Evolutionary conservation across 768 basidiomycete genomes (phyloP).

Genomic region (Boletus rubescentipes): DNA sequence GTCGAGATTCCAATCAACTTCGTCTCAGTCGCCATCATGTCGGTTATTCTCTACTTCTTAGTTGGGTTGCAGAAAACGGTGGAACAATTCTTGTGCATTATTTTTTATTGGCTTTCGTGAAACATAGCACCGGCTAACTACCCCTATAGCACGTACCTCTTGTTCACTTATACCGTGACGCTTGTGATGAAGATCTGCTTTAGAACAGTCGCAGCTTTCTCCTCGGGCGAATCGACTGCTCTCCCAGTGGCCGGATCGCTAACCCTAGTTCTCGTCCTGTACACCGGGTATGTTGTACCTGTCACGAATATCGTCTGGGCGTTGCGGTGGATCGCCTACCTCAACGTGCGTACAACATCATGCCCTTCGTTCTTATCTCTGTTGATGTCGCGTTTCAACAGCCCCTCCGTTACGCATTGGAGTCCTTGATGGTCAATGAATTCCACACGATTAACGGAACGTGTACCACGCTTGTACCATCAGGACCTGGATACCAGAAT

Average conservation of each 20-base stretch:
- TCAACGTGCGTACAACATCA: conserved; percentile 44
- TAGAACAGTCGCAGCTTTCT: conserved; percentile 58
- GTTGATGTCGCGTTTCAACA: too few relatives aligned
- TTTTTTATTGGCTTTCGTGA: neutral
- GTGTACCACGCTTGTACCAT: conserved; percentile 60
- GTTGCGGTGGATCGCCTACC: conserved; percentile 63
- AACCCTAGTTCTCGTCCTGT: conserved; percentile 41
- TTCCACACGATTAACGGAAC: conserved; percentile 67
- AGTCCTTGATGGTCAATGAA: conserved; percentile 76
- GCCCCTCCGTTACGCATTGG: conserved; percentile 67
- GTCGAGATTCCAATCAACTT: conserved; percentile 46
- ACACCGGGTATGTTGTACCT: conserved; percentile 59
- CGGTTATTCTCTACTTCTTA: conserved; percentile 18
- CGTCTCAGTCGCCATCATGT: conserved; percentile 10
- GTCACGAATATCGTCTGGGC: conserved; percentile 65
- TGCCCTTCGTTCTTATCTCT: too few relatives aligned
- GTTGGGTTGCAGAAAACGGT: conserved; percentile 18
- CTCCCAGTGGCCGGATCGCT: conserved; percentile 31
- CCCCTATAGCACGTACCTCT: conserved; percentile 51
- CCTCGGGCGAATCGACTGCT: conserved; percentile 53
- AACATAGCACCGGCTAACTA: conserved; percentile 33
- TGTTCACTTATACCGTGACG: conserved; percentile 53
- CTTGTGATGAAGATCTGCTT: conserved; percentile 76
- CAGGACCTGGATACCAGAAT: conserved; percentile 61
- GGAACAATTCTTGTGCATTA: conserved; percentile 20